Percentiles rank a stretch among this genome's conserved stretches.
These are phyloP conservation scores for Helianthus annuus DNA, from an alignment of 129 eudicot species.

Conservation along the genomic window HanXRQr2.0-SUNRISE NC_035433.2:139529585-139530084, in stretches of 20 bases:
- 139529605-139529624: background rate
- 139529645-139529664: background rate
- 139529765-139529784: background rate
- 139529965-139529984: too few species aligned
- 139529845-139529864: background rate
- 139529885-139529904: background rate
- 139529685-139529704: conserved; percentile 19
- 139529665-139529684: background rate
- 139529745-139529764: conserved; percentile 14
- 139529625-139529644: background rate
- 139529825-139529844: background rate
- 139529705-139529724: conserved; percentile 27
- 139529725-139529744: background rate
- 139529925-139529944: background rate
- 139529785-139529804: too few species aligned
- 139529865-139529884: background rate
- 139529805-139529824: too few species aligned
- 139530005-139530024: background rate
- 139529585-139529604: background rate
- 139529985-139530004: conserved; percentile 25
- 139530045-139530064: background rate
- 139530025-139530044: conserved; percentile 19
- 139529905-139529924: too few species aligned
- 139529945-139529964: conserved; percentile 15
- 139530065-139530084: too few species aligned